Evolutionary conservation across 2,329 filamentous ascomycete species (phyloP), one percentile per base, ranked within the genome.

Genomic region (Trichophyton equinum): DNA sequence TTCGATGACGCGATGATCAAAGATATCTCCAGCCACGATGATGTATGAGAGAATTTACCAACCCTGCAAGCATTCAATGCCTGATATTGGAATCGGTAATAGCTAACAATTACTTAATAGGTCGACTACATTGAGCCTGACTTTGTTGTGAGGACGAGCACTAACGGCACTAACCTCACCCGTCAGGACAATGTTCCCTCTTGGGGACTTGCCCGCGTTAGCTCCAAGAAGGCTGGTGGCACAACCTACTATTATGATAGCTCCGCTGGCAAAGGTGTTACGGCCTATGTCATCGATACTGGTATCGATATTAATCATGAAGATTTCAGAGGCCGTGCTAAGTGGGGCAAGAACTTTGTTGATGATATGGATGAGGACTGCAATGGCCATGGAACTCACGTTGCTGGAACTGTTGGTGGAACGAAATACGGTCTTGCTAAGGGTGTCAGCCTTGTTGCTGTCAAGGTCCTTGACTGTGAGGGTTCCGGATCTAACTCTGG

Each of bases 381-480:
- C 22, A 67, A 71, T 58, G 72, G 73, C 33, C 73, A 76, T 58
- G 74, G 74, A 30, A 75, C 73, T 8, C 73, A 76, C 61, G 69
- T 72, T 61, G 67, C 74, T 6, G 72, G 71, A 40, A 76, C 71
- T 38, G 69, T 73, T 44, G 72, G 63, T 9, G 68, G 68, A 13
- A 67, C 64, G 27, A 70, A 66, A 5, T 74, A 68, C 58, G 74
- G 74, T 59, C 65, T 76, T 60, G 69, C 73, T 20, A 74, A 74
- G 65, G 68, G 70, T 60, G 68, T 72, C 44, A 70, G 63, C 20
- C 60, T 76, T n/a, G 64, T 75, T 40, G 78, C 78, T 57, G 77
- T 83, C 62, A 81, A 81, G 68, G 79, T 72, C 63, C 73, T 80
- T 20, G 75, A 75, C 53, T 72, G 71, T 25, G 67, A 76, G 4